These are phyloP conservation scores for Whalleya microplaca DNA, from an alignment of 2,329 filamentous ascomycete genomes.

Conservation along the genomic window DNA sequence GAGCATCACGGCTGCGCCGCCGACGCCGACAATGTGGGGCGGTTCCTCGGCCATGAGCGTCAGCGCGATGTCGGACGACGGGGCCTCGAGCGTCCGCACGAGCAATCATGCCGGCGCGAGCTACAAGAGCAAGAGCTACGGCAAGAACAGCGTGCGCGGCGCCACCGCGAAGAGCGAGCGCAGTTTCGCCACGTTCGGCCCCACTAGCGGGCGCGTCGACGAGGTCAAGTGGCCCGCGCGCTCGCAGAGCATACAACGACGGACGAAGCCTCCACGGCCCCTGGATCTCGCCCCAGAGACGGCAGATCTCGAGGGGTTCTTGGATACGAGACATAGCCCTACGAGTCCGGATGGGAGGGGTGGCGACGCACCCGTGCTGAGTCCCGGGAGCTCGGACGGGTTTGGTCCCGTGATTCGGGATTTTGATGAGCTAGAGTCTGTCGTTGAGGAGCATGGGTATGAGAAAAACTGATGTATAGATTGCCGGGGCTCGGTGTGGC, in stretches of 20 bases:
- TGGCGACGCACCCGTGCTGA: slow-evolving; percentile 15
- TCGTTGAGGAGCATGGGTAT: slow-evolving; percentile 28
- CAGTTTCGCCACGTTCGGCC: slow-evolving; percentile 29
- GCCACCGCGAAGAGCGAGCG: slow-evolving; percentile 23
- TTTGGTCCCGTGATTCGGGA: slow-evolving; percentile 32
- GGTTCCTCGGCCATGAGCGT: slow-evolving; percentile 34
- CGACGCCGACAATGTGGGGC: slow-evolving; percentile 32
- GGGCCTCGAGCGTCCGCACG: slow-evolving; percentile 19
- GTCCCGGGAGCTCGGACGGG: slow-evolving; percentile 23
- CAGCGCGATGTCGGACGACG: slow-evolving; percentile 34
- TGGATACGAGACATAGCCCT: slow-evolving; percentile 23
- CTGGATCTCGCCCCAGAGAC: slow-evolving; percentile 25
- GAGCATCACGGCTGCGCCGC: slow-evolving; percentile 16
- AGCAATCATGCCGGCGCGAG: slow-evolving; percentile 5
- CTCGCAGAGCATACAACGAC: slow-evolving; percentile 24
- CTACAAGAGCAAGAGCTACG: slow-evolving; percentile 8
- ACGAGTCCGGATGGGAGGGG: slow-evolving; percentile 8
- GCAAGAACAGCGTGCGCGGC: neutral
- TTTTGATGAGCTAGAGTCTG: slow-evolving; percentile 36
- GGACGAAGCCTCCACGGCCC: slow-evolving; percentile 21
- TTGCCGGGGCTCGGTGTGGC: no score
- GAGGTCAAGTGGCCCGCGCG: slow-evolving; percentile 21
- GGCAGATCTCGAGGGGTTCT: slow-evolving; percentile 26
- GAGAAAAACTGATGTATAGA: neutral
- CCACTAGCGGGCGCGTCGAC: slow-evolving; percentile 7